Evolutionary conservation across 176 grass and related monocot genomes (phyloP).

Genomic region (Oryza australiensis): DNA sequence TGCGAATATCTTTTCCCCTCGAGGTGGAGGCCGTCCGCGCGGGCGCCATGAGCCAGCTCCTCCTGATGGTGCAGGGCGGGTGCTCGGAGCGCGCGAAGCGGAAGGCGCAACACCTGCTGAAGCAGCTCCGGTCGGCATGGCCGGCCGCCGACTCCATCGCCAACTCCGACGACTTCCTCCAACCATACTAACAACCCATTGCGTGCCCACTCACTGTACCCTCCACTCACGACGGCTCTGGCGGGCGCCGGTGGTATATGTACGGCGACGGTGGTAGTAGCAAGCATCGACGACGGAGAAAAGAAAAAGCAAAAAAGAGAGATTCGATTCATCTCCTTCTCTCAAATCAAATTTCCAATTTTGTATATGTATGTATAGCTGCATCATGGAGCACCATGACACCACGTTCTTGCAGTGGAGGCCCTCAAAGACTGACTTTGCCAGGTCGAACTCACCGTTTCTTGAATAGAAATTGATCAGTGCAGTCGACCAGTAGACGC

Average conservation of each 20-base stretch:
- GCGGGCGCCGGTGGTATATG: conserved; percentile 28
- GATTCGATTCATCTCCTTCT: not conserved
- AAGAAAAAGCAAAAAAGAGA: not conserved
- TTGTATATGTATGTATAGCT: conserved; percentile 42
- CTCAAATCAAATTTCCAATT: conserved; percentile 28
- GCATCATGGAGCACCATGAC: conserved; percentile 78
- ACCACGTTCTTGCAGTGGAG: conserved; percentile 66
- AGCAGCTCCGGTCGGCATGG: conserved; percentile 78
- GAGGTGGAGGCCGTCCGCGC: conserved; percentile 76
- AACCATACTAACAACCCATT: conserved; percentile 29
- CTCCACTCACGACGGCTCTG: not conserved
- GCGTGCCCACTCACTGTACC: not conserved
- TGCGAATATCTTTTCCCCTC: no score
- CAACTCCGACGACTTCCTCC: conserved; percentile 84
- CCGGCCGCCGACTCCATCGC: conserved; percentile 56
- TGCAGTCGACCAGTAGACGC: conserved; percentile 53
- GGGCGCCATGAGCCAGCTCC: conserved; percentile 70
- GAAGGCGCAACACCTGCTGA: conserved; percentile 88
- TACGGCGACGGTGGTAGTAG: not conserved
- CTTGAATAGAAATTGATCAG: conserved; percentile 77
- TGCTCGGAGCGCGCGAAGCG: conserved; percentile 91
- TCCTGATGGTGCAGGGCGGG: conserved; percentile 88
- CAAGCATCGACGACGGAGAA: not conserved
- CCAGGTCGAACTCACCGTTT: conserved; percentile 28
- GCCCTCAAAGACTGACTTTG: conserved; percentile 45